Percentiles rank a stretch among this genome's conserved stretches.
These are phyloP conservation scores for Yamadazyma trypodendri DNA, from an alignment of 1,139 yeast species.

Conservation along the genomic window DNA sequence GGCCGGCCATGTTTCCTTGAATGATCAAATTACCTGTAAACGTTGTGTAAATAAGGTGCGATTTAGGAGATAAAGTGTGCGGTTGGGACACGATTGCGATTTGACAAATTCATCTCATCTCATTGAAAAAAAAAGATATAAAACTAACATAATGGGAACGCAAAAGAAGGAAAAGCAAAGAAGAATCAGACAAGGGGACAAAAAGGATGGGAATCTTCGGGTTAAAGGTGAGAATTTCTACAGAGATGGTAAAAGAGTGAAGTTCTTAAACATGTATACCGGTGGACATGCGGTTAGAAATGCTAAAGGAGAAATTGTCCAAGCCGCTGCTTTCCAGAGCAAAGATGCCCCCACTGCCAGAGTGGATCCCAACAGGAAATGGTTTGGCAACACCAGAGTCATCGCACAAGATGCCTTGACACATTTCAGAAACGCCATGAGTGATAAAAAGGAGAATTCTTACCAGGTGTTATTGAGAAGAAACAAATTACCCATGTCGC, in stretches of 20 bases:
- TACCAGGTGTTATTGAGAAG: conserved; percentile 85
- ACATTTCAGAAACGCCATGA: conserved; percentile 93
- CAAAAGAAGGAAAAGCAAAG: conserved; percentile 89
- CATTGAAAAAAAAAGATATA: conserved; percentile 11
- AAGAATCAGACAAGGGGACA: conserved; percentile 77
- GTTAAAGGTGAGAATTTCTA: conserved; percentile 97
- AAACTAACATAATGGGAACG: conserved; percentile 64
- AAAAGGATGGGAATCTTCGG: conserved; percentile 85
- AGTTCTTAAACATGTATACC: conserved; percentile 88
- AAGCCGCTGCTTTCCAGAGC: conserved; percentile 87
- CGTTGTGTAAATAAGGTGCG: not conserved
- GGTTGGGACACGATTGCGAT: not conserved
- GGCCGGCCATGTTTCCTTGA: conserved; percentile 2
- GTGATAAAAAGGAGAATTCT: conserved; percentile 80
- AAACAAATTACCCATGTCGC: conserved; percentile 94
- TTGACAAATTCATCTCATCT: conserved; percentile 8
- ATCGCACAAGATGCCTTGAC: conserved; percentile 94
- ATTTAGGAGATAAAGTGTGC: not conserved
- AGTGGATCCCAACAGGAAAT: conserved; percentile 92
- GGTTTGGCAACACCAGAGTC: conserved; percentile 98
- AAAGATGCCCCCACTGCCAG: conserved; percentile 88
- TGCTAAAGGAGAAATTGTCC: conserved; percentile 80
- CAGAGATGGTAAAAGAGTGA: conserved; percentile 89
- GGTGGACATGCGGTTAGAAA: conserved; percentile 86
- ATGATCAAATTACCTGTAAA: not conserved